phyloP scores from a whole-genome alignment of 345 rosid species.

The Aquilaria sinensis region DNA sequence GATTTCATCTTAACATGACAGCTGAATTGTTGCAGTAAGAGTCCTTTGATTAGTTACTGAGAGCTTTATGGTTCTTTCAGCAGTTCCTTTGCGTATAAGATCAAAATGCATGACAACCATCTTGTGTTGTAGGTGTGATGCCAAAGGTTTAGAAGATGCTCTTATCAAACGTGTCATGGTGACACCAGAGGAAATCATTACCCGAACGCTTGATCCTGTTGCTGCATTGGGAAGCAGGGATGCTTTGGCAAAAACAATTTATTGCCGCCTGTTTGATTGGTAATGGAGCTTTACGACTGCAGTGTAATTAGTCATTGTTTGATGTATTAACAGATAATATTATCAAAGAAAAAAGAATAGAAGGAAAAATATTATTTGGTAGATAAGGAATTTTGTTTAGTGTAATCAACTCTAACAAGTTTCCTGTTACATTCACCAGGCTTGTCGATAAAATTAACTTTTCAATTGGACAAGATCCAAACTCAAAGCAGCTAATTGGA shows the following conservation, averaged over 20 bases:
- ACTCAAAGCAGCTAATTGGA: conserved; percentile 69
- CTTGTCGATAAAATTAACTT: conserved; percentile 79
- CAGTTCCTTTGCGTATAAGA: neutral
- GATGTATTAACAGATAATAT: too few species aligned
- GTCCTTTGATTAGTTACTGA: neutral
- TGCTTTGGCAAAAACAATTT: conserved; percentile 81
- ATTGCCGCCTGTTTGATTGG: conserved; percentile 93
- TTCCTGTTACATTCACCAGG: conserved; percentile 32
- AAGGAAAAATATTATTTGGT: too few species aligned
- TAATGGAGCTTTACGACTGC: conserved; percentile 12
- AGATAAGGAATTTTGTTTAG: too few species aligned
- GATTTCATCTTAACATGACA: conserved; percentile 64
- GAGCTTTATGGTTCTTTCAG: conserved; percentile 24
- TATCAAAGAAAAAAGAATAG: too few species aligned
- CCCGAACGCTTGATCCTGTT: conserved; percentile 71
- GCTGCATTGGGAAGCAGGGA: conserved; percentile 74
- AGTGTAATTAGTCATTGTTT: conserved; percentile 11
- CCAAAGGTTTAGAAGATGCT: conserved; percentile 83
- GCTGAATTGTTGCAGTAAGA: conserved; percentile 42
- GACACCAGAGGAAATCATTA: conserved; percentile 90
- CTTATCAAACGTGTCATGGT: conserved; percentile 86
- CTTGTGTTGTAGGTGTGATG: conserved; percentile 50
- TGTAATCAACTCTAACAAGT: neutral
- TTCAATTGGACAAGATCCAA: conserved; percentile 94
- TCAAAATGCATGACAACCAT: neutral